Evolutionary conservation across 306 rosid species (phyloP).

Genomic region (Cicer bijugum): DNA sequence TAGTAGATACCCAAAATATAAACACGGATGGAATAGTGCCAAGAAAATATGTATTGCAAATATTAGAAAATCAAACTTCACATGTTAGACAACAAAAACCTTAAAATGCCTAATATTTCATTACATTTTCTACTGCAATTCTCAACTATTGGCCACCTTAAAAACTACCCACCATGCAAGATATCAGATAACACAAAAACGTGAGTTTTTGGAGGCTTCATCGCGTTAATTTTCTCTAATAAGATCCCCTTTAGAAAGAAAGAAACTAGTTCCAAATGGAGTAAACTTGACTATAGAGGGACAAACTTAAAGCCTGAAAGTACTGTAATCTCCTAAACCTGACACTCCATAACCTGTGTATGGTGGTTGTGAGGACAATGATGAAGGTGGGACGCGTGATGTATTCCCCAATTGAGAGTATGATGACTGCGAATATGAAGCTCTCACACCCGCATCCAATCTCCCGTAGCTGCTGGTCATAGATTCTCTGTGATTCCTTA

Average conservation of each 20-base stretch:
- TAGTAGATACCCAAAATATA: background rate
- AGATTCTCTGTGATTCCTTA: conserved; percentile 68
- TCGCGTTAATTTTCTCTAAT: conserved; percentile 43
- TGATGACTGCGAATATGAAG: conserved; percentile 49
- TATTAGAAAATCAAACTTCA: conserved; percentile 27
- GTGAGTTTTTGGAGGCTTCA: conserved; percentile 44
- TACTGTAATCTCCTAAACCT: conserved; percentile 71
- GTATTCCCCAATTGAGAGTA: conserved; percentile 68
- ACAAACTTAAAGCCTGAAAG: conserved; percentile 70
- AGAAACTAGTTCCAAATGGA: conserved; percentile 43
- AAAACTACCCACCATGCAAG: conserved; percentile 42
- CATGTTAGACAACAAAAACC: conserved; percentile 33
- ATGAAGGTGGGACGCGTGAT: conserved; percentile 63
- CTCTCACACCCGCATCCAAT: conserved; percentile 55
- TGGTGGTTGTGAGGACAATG: conserved; percentile 67
- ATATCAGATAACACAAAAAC: conserved; percentile 26
- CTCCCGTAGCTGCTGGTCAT: conserved; percentile 60
- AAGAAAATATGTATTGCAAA: background rate
- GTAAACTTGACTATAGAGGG: conserved; percentile 40
- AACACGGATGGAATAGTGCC: background rate
- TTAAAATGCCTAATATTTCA: conserved; percentile 46
- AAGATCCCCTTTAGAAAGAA: conserved; percentile 47
- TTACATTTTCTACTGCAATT: conserved; percentile 49
- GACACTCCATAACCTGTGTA: conserved; percentile 73
- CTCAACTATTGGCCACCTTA: conserved; percentile 46